These are phyloP conservation scores for Lojkania enalia DNA, from an alignment of 2,329 filamentous ascomycete genomes.

Conservation along the genomic window DNA sequence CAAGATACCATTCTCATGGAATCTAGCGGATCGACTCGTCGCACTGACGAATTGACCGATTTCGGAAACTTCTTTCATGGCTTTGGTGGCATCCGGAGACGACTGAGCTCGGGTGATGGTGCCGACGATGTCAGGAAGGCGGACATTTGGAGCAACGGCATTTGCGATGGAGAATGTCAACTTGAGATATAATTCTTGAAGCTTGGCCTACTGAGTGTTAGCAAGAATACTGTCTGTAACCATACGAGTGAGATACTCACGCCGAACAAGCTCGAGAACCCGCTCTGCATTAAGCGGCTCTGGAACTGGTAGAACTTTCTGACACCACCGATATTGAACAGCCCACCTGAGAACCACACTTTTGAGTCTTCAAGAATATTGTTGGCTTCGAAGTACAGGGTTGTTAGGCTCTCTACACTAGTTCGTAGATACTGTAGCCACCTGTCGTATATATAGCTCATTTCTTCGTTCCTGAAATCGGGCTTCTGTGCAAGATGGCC, in stretches of 20 bases:
- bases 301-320: constrained; percentile 59
- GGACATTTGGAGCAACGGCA: constrained; percentile 31
- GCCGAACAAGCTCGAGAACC: constrained; percentile 57
- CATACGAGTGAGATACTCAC: no score
- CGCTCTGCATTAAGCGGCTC: constrained; percentile 55
- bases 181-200: constrained; percentile 58
- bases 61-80: constrained; percentile 54
- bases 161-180: constrained; percentile 57
- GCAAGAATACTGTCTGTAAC: no score
- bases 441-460: constrained; percentile 53
- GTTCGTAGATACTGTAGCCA: constrained; percentile 56
- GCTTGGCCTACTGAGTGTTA: constrained; percentile 40
- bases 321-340: constrained; percentile 56
- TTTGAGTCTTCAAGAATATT: constrained; percentile 53
- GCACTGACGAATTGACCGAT: constrained; percentile 58
- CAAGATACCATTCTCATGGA: constrained; percentile 26
- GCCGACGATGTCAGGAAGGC: constrained; percentile 53
- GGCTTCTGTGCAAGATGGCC: constrained; percentile 57
- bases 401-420: constrained; percentile 56
- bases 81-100: constrained; percentile 49
- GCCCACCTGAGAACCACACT: constrained; percentile 52
- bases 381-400: constrained; percentile 59
- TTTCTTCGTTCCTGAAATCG: constrained; percentile 49
- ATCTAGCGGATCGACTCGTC: constrained; percentile 36
- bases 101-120: constrained; percentile 50